Evolutionary conservation across 2,329 filamentous ascomycete genomes (phyloP), one percentile per base, ranked within the genome.

Genomic region (Dichotomopilus funicola): DNA sequence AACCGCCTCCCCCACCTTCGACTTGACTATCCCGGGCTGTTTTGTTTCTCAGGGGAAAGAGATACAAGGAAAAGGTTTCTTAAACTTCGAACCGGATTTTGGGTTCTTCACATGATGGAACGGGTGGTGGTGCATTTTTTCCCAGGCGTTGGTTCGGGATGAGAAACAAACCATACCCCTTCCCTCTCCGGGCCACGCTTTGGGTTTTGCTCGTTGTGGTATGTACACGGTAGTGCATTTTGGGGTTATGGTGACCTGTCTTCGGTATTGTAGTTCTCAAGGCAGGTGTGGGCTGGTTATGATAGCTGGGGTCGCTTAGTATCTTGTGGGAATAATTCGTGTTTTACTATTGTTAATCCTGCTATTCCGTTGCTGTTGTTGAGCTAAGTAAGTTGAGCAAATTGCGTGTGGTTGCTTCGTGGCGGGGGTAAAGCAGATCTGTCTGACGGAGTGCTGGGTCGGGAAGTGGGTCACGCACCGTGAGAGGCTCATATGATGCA

Each of bases 61-160:
- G 19, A 27, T 27, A 27, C 19, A 27, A 27, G 19, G 19, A 27
- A 27, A 27, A 27, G 19, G 19, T 27, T 27, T 27, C 19, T 27
- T 27, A 27, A 27, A 31, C 1, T 19, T 36, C 31, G 40, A 4
- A 19, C 2, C 5, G 31, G 48, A 11, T 51, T 35, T 41, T 6
- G 5, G 27, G 37, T 46, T 33, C 12, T 41, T 48, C 11, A 47
- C 47, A 49, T 54, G 40, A 36, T 45, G 8, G 43, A 31, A 19
- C 19, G 36, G 36, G 19, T 27, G 19, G 13, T 48, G 10, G 44
- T 54, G 31, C 43, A 57, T 51, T 52, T 50, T 58, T 57, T 48
- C 34, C 49, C 45, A 33, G 56, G 56, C 49, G 56, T 58, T 54
- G 52, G 56, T 52, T 41, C 19, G 19, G 19, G 19, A 27, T 27